Evolutionary conservation across 352 stramenopile genomes (phyloP).

Genomic region (Pythium myriotylum): DNA sequence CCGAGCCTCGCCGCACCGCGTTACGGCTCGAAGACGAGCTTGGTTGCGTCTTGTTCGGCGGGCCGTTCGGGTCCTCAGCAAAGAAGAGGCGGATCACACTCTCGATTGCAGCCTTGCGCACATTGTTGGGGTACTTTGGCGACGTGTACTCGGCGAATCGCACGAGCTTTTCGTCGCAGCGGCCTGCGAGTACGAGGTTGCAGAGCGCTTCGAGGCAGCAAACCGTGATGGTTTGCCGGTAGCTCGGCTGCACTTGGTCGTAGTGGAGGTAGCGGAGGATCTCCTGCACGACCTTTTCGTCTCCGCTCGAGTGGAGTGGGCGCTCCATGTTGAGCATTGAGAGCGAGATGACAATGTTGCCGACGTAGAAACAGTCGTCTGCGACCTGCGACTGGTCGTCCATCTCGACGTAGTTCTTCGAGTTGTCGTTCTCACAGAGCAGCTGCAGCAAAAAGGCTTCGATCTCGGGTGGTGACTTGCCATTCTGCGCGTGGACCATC

Average conservation of each 20-base stretch:
- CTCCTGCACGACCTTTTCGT: conserved; percentile 62
- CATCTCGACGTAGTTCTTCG: conserved; percentile 90
- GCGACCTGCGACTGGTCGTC: conserved; percentile 83
- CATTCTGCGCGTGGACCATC: conserved; percentile 79
- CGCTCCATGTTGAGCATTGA: conserved; percentile 72
- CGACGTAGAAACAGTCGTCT: conserved; percentile 87
- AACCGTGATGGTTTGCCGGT: conserved; percentile 79
- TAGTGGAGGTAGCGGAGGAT: conserved; percentile 84
- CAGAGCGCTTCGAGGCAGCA: conserved; percentile 83
- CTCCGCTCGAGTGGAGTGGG: conserved; percentile 44
- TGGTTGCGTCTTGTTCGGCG: conserved; percentile 12
- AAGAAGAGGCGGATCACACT: conserved; percentile 86
- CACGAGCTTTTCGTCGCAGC: conserved; percentile 67
- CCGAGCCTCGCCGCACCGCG: not conserved
- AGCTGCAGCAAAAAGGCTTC: conserved; percentile 80
- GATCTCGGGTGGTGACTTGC: conserved; percentile 77
- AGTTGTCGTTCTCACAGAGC: conserved; percentile 86
- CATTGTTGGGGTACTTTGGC: conserved; percentile 68
- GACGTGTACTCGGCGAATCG: conserved; percentile 77
- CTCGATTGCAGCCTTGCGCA: conserved; percentile 84
- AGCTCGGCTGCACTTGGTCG: conserved; percentile 83
- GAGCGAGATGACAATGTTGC: conserved; percentile 72
- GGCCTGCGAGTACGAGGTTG: conserved; percentile 70
- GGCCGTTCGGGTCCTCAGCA: conserved; percentile 60
- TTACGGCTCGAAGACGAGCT: conserved; percentile 19